phyloP scores from a whole-genome alignment of 306 rosid species.

The Castanea mollissima region DNA sequence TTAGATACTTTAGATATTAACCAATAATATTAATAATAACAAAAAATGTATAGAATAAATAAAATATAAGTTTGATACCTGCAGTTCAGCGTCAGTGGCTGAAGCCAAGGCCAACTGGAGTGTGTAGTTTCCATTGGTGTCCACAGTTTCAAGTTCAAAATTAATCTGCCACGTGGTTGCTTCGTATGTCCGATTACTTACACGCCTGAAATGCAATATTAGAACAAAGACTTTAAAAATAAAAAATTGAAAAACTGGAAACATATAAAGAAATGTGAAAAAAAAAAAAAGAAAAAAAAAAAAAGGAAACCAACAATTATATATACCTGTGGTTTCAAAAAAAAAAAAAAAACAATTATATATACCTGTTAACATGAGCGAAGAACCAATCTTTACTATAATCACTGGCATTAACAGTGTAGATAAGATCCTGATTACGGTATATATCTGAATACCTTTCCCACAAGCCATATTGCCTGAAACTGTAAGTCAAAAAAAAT shows the following conservation, averaged over 20 bases:
- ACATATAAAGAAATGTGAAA: not conserved
- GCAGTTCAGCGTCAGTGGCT: constrained; percentile 38
- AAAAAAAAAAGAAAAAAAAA: not conserved
- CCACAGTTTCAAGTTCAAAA: constrained; percentile 34
- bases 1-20: not conserved
- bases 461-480: constrained; percentile 75
- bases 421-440: constrained; percentile 48
- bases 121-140: constrained; percentile 43
- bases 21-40: not conserved
- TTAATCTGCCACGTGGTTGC: constrained; percentile 69
- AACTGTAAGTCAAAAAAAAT: constrained; percentile 25
- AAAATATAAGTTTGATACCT: constrained; percentile 32
- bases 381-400: constrained; percentile 53
- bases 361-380: constrained; percentile 53
- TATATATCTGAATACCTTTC: constrained; percentile 49
- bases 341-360: not conserved
- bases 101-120: constrained; percentile 72
- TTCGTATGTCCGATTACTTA: constrained; percentile 20
- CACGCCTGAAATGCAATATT: constrained; percentile 20
- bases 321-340: constrained; percentile 15
- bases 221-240: not conserved
- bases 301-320: too few species aligned
- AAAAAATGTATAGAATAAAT: not conserved
- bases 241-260: too few species aligned
- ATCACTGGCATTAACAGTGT: constrained; percentile 24